Base-by-base conservation (phyloP, 441 rosid species). In the Theobroma grandiflorum region DNA sequence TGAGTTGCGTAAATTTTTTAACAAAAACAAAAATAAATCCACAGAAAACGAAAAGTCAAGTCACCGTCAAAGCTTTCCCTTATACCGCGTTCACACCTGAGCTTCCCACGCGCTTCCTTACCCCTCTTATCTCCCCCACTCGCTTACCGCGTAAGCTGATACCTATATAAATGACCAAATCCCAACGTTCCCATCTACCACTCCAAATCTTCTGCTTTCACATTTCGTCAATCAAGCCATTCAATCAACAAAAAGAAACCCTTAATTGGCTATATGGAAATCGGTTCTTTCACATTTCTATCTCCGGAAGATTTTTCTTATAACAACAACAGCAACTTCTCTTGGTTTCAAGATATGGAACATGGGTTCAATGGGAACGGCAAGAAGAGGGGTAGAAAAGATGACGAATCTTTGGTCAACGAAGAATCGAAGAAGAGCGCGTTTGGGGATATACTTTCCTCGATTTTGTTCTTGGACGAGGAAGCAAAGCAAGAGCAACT, bases 391-490 rank as follows among this genome's bases (percentile, higher is more conserved):
- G 76, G 78, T 68, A 83, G 92, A 35, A 85, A 85, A 22, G 88
- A 83, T 10, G 90, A 83, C 0, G 89, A 86, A 33, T 82, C 45
- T 18, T 85, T 58, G 8, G 62, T 71, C 78, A 71, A 57, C 0
- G 81, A 79, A 16, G 84, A 74, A 3, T 53, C 76, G 69, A 80
- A 83, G 4, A 83, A 80, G 2, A 74, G 52, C 42, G 82, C 86
- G 42, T 86, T 86, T 85, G 88, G 85, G 47, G 96, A 89, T 55
- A 86, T 91, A 74, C 84, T 93, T 49, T 82, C 93, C 0, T 91
- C 97, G 18, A 68, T 90, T 73, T 47, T 93, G 74, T 2, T 85
- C 11, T 45, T 92, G 18, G 95, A 92, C 38, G 97, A 92, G 67
- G 97, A 89, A 71, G 96, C 90, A 14, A 90, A 86, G 67, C 87